A percentile compares a stretch with the other conserved stretches of the same genome.
phyloP scores from a whole-genome alignment of 495 filamentous ascomycete species.

The Daldinia decipiens region DNA sequence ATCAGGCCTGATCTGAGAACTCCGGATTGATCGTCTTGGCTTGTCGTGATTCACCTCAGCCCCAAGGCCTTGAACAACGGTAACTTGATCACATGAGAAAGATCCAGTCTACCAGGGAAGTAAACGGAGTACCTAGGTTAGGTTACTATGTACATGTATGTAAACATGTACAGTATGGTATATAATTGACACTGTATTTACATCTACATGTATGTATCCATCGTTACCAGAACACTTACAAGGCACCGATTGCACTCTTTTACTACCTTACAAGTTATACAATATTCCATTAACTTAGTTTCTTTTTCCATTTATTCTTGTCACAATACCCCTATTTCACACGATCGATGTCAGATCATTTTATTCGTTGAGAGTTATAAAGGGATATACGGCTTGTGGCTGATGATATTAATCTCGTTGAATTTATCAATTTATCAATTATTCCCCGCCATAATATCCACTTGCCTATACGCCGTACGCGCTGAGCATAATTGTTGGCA shows the following conservation, averaged over 20 bases:
- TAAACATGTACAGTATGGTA: neutral
- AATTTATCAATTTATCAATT: neutral
- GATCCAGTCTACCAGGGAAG: neutral
- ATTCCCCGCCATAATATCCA: constrained; percentile 19
- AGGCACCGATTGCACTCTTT: constrained; percentile 16
- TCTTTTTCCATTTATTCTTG: too few species aligned
- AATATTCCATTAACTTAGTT: constrained; percentile 2
- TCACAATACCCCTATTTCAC: too few species aligned
- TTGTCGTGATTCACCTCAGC: constrained; percentile 24
- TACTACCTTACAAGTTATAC: constrained; percentile 23
- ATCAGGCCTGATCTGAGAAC: constrained; percentile 6
- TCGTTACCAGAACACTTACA: constrained; percentile 2
- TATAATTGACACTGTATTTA: constrained; percentile 4
- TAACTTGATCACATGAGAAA: constrained; percentile 20
- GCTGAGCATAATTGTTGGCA: neutral
- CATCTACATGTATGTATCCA: neutral
- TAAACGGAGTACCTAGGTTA: neutral
- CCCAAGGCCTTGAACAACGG: constrained; percentile 10
- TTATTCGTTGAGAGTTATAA: constrained; percentile 3
- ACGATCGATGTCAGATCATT: neutral
- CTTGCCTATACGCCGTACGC: constrained; percentile 5
- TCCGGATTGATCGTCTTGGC: constrained; percentile 5
- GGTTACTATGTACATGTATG: too few species aligned
- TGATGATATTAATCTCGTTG: constrained; percentile 25
- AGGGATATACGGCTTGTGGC: constrained; percentile 20